Evolutionary conservation across 2,329 filamentous ascomycete species (phyloP).

Genomic region (Fusarium humuli): DNA sequence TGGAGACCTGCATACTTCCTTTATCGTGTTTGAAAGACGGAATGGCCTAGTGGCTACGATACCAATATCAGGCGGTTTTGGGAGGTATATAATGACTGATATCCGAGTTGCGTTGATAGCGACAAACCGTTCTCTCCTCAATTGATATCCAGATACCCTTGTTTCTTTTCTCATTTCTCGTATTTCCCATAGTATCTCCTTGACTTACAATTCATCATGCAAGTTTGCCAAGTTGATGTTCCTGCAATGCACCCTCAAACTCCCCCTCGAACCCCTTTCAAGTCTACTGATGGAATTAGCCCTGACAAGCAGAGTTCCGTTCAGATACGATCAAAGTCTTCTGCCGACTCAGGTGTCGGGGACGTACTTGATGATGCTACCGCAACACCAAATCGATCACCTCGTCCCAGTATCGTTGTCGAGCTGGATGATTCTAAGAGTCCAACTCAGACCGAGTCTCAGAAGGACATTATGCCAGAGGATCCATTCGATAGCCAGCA

Average conservation of each 20-base stretch:
- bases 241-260: slow-evolving; percentile 2
- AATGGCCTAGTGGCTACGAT: not conserved
- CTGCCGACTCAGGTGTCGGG: slow-evolving; percentile 21
- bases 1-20: not conserved
- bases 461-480: slow-evolving; percentile 32
- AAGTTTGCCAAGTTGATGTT: slow-evolving; percentile 13
- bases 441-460: not conserved
- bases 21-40: not conserved
- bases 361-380: slow-evolving; percentile 18
- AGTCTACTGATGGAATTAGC: not conserved
- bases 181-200: not conserved
- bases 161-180: not conserved
- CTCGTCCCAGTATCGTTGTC: not conserved
- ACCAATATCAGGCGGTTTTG: rapidly evolving
- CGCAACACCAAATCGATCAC: not conserved
- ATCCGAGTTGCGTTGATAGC: not conserved
- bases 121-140: not conserved
- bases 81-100: slow-evolving; percentile 5
- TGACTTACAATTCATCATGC: slow-evolving; percentile 17
- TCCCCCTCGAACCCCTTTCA: slow-evolving; percentile 7
- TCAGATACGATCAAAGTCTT: not conserved
- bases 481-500: slow-evolving; percentile 52
- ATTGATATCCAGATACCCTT: not conserved
- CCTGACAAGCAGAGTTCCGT: not conserved
- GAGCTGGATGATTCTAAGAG: not conserved